These are phyloP conservation scores for Alternaria sp. DNA, from an alignment of 2,329 filamentous ascomycete species.

Conservation along the genomic window DNA sequence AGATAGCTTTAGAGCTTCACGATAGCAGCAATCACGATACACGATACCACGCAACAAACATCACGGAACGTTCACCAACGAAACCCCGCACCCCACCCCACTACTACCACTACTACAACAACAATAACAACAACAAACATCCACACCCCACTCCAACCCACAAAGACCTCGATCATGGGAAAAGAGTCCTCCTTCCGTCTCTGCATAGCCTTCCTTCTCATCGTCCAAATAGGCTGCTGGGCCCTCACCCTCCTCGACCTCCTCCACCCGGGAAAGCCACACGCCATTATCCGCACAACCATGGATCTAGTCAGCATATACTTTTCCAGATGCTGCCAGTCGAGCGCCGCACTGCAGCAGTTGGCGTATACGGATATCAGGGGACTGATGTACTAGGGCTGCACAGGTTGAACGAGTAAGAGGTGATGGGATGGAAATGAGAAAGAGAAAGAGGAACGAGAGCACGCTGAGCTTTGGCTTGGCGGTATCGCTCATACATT, in stretches of 20 bases:
- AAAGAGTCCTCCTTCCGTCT: conserved; percentile 41
- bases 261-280: conserved; percentile 39
- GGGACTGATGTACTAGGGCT: conserved; percentile 10
- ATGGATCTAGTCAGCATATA: conserved; percentile 23
- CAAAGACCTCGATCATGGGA: conserved; percentile 27
- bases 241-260: conserved; percentile 43
- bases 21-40: neutral
- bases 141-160: neutral
- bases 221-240: conserved; percentile 45
- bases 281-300: conserved; percentile 31
- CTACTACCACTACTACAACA: neutral
- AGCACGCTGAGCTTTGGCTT: too few species aligned
- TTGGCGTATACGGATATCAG: conserved; percentile 28
- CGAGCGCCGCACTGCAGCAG: conserved; percentile 23
- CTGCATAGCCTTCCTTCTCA: conserved; percentile 42
- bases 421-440: neutral
- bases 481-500: too few species aligned
- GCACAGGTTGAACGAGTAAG: neutral
- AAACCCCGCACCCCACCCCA: neutral
- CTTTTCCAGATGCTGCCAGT: conserved; percentile 17
- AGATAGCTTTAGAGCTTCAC: neutral
- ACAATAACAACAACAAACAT: neutral
- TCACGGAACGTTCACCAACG: neutral
- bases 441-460: accelerated
- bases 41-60: neutral